Base-by-base conservation (phyloP, 768 basidiomycete genomes). In the Psilocybe tampanensis region DNA sequence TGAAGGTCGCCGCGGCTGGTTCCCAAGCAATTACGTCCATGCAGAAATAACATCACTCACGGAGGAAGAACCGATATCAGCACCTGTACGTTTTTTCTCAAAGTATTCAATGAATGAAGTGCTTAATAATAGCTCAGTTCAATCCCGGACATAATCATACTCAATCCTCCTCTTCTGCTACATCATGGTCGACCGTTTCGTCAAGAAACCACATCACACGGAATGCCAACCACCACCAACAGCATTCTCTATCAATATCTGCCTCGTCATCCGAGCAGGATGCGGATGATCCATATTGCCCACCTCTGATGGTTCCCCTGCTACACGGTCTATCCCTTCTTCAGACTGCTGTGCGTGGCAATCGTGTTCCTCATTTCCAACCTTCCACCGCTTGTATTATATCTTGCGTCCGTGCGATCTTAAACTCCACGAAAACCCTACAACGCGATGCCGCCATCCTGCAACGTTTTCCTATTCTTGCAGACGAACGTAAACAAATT, bases 1-100 rank as follows among this genome's bases (percentile, higher is more conserved):
- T 17, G 90, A 94, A 33, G 90, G 87, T 2, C 76, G 87, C 58
- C 77, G 95, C 64, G 97, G 97, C 12, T 99, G 97, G 97, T 98
- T 98, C 73, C 97, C 97, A 18, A 95, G 93, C 66, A 99, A 98
- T 73, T 98, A 97, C 74, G 91, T 93, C 61, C 88, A 86, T 62
- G 75, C 82, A 15, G 86, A 89, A 61, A 76, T 82, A 49, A 79
- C 79, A 50, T 78, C 84, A 36, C 66, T 88, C 57, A 80, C 79
- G 4, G 83, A 75, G 59, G 86, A 89, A 65, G 81, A 86, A 56
- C 74, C 83, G 19, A 72, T 81, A 51, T 69, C 66, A 56, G 68
- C 72, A 43, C 78, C 79, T 61, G 77, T 86, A 55, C 66, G 74
- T 66, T 36, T 22, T 52, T 44, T 29, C 58, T 55, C 67, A 41